Base-by-base conservation (phyloP, 139 green algal species). In the Microglena sp. region DNA sequence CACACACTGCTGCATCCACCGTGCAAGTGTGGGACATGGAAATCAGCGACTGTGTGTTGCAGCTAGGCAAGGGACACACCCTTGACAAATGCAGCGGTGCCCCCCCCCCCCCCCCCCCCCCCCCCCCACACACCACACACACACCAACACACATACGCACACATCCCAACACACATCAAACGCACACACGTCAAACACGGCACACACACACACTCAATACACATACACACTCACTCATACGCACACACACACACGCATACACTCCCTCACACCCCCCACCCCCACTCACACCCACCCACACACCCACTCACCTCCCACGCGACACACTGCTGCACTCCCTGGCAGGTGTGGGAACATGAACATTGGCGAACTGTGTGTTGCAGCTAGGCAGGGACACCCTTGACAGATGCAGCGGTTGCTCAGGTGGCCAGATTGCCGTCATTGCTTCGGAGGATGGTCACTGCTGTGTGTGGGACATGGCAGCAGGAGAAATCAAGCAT, bases 341-440 rank as follows among this genome's bases (percentile, higher is more conserved):
- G n/a, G 7, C 67, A 81, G 69, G 79, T 92, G 27, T 95, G 87
- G 85, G 88, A n/a, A 95, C 76, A 83, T 94, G 71, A 88, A 95
- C 56, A 87, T 92, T 32, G 88, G 88, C 1, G 87, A n/a, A 93
- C 61, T 94, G 87, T 44, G 77, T 89, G 43, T 79, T 91, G 74
- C 64, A 64, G 33, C 55, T 77, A 29, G 66, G 71, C 18, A 63
- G 70, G 33, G 45, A 76, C 27, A 29, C 54, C 65, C 0, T 57
- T 95, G 11, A 86, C 74, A 0, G 63, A 65, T 18, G 65, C 91
- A 53, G 82, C 66, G 0, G 67, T 95, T 24, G 78, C 87, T 3
- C 60, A 8, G 68, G 80, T 59, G 77, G 75, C 1, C 36, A 70
- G 26, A 64, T 82, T 54, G 69, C 70, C 26, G 67, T 84, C 8